Evolutionary conservation across 768 basidiomycete genomes (phyloP), one percentile per base, ranked within the genome.

Genomic region (Phylloporus sp.): DNA sequence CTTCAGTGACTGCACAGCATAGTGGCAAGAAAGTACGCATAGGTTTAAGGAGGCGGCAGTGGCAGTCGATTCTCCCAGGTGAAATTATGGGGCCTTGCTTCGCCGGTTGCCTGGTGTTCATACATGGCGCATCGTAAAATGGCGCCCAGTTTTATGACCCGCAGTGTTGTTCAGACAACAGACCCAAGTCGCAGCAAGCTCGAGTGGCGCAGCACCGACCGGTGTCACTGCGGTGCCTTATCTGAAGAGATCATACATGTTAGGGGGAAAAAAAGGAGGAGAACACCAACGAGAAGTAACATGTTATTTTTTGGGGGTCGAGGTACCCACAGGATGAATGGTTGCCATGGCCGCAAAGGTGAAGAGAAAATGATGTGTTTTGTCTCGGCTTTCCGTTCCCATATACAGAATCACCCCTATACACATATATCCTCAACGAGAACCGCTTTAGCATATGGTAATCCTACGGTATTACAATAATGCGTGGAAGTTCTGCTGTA

Each of bases 361-460:
- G 28, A 29, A 11, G 28, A 29, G 28, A 29, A 11, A 36, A 16
- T 36, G 35, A 2, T 5, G 8, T 39, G 6, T 11, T 20, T 39
- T 34, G 32, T 5, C 41, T 40, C 51, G 45, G 10, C 39, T 35
- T 29, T 23, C 23, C 32, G 15, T 45, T 58, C 23, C 61, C 49
- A 55, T 45, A 61, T 31, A 45, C 31, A 51, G 51, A 13, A 47
- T 47, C 16, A n/a, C 59, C 56, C 61, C 62, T 62, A 31, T 45
- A 28, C 10, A 20, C 9, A n/a, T 20, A 20, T 10, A 38, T 20
- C 8, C 5, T n/a, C 10, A 20, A 20, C 20, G 20, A 23, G 10
- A 39, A 23, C n/a, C n/a, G n/a, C n/a, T n/a, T n/a, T n/a, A n/a
- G n/a, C 12, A 39, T 23, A 43, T 12, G 16, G 15, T 29, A 15